Base-by-base conservation (phyloP, 345 rosid species). In the Salix exigua region DNA sequence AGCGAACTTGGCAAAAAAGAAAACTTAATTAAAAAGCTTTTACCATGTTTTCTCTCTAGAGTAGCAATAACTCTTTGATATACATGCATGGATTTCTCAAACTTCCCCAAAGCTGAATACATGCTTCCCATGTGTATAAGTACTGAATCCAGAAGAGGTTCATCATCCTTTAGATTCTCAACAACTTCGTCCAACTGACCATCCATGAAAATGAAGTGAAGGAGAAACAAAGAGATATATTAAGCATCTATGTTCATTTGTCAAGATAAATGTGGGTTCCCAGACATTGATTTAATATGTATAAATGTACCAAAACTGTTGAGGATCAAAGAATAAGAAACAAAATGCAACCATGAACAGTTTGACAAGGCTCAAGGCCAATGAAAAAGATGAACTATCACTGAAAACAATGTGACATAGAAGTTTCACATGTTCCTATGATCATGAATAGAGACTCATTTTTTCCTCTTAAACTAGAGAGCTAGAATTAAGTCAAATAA, bases 51-150 rank as follows among this genome's bases (percentile, higher is more conserved):
- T 19, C 72, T 80, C 85, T 88, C 97, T 28, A 87, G 73, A 79
- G 88, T 79, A 61, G 74, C 72, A 70, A 86, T 82, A 80, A 80
- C 94, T 77, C 94, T 87, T 68, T 78, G 82, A 81, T 94, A 82
- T 58, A 75, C 58, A 33, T 79, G 82, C 80, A 86, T 35, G 71
- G 98, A 94, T 55, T 89, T 84, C 81, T 88, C 91, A n/a, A 81
- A 85, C 79, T 82, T 89, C 68, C 90, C 94, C 84, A 92, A 64
- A 35, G 86, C 77, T 55, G 94, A 87, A 87, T 89, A 88, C 92
- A 94, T 90, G 78, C 95, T 88, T 65, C 92, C 97, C 88, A 87
- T 86, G 80, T 94, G 98, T 81, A 85, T 76, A 68, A 92, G 83
- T 66, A 94, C 80, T 73, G 92, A 87, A 83, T 88, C 97, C 81